Base-by-base conservation (phyloP, 768 basidiomycete species). In the Gautieria morchelliformis region DNA sequence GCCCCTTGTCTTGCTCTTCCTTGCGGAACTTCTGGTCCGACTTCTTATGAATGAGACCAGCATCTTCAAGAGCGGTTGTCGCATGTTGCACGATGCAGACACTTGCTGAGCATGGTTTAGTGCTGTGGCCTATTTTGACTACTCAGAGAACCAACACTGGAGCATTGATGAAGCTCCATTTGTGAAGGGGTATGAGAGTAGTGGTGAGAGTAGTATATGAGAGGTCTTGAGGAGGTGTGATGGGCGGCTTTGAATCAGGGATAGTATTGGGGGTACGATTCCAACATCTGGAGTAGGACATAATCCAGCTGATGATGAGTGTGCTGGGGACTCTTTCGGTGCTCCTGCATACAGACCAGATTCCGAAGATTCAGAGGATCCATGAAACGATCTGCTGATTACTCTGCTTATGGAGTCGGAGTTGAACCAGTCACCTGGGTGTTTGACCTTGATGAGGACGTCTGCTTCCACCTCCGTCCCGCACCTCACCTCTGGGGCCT, bases 1-100 rank as follows among this genome's bases (percentile, higher is more conserved):
- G 62, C 41, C 52, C 61, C 9, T 49, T 44, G 42, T 85, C 85
- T n/a, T n/a, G 30, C n/a, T 56, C 55, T 39, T 56, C 55, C n/a
- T 39, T 27, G 59, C 75, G 76, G 10, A 91, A 81, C 6, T 74
- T 85, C 66, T 93, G 91, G 0, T 80, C 71, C 5, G 85, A 87
- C 70, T 88, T 92, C 72, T 93, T n/a, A n/a, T n/a, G n/a, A n/a
- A n/a, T n/a, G n/a, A n/a, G n/a, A n/a, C n/a, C n/a, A n/a, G n/a
- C n/a, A 10, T 89, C 91, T 67, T 91, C 89, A 24, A 93, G 76
- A 1, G 88, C 91, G 1, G 92, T 95, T 1, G 93, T 94, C 0
- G 92, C 93, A 24, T 94, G 83, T 64, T 97, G 94, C 80, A 98
- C 2, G 91, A 84, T n/a, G n/a, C n/a, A n/a, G n/a, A n/a, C n/a